Evolutionary conservation across 2,329 filamentous ascomycete species (phyloP).

Genomic region (Pseudogymnoascus destructans): DNA sequence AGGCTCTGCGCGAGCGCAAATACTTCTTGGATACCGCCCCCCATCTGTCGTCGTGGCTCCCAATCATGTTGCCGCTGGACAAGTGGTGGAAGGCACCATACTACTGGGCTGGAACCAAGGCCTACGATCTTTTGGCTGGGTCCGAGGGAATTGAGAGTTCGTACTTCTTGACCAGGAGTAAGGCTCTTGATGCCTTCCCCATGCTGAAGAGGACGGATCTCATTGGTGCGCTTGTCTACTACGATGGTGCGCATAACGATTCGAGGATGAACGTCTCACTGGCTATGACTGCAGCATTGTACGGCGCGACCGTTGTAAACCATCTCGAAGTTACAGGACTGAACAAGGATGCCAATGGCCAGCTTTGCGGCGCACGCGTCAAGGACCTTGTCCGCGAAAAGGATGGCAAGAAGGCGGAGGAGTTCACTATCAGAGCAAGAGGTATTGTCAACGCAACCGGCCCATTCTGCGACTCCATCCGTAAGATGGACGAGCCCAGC

Average conservation of each 20-base stretch:
- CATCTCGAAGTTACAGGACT: conserved; percentile 65
- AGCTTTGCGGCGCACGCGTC: conserved; percentile 55
- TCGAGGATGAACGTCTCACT: conserved; percentile 83
- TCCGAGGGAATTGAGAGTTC: conserved; percentile 76
- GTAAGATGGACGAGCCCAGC: conserved; percentile 63
- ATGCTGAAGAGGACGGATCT: conserved; percentile 69
- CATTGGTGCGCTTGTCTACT: conserved; percentile 71
- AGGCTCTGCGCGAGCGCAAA: conserved; percentile 57
- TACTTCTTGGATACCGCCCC: conserved; percentile 60
- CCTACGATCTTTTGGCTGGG: conserved; percentile 69
- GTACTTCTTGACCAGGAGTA: conserved; percentile 71
- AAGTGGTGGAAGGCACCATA: conserved; percentile 63
- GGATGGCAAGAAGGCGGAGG: conserved; percentile 43
- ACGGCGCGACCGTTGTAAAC: conserved; percentile 67
- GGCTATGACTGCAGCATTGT: conserved; percentile 69
- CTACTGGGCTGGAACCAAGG: conserved; percentile 62
- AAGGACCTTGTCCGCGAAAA: conserved; percentile 53
- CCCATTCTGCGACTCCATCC: conserved; percentile 69
- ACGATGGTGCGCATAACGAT: conserved; percentile 79
- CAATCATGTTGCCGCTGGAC: conserved; percentile 58
- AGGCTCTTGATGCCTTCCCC: conserved; percentile 69
- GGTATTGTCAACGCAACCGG: conserved; percentile 77
- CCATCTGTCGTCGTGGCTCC: conserved; percentile 56
- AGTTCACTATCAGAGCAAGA: conserved; percentile 60
- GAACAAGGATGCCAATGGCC: conserved; percentile 57